Evolutionary conservation across 2,329 filamentous ascomycete genomes (phyloP), one percentile per base, ranked within the genome.

Genomic region (Rutstroemia sp.): DNA sequence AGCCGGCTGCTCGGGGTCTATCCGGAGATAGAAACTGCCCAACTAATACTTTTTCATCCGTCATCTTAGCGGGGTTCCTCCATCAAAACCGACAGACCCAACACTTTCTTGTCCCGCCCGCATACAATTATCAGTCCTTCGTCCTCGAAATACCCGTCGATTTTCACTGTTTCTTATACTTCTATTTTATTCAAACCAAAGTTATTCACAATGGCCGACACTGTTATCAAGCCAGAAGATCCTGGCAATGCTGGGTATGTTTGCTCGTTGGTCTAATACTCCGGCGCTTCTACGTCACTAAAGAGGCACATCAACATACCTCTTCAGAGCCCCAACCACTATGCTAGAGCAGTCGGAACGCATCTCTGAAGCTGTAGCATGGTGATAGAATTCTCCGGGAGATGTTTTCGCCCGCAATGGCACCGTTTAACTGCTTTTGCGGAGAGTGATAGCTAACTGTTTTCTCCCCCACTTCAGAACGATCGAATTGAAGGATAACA

Each of bases 401-500:
- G 25, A 10, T 41, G 4, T 23, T 41, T 41, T 16, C 17, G 21
- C 17, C 41, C 23, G 17, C 42, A 39, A 52, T 16, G 23, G 14
- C 17, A 39, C 30, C 7, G n/a, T 25, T 47, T 41, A 46, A 42
- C 17, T 30, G 37, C 23, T 6, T 44, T 37, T 44, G 5, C 71
- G 66, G 71, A 69, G 78, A 69, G 78, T 67, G 45, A 57, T 51
- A 23, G 42, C 54, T 56, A 45, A 56, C 58, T 64, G 56, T 14
- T 17, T 42, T 25, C 52, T 59, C 58, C 58, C 63, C 63, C 58
- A 65, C 73, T 52, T 45, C 39, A 95, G 90, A 71, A 85, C 83
- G 69, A 81, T 95, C 75, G 94, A 99, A 83, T 86, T 99, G 71
- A 99, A 96, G 81, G 90, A 97, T 71, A 95, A 99, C 81, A 99